Percentiles rank a stretch among this genome's conserved stretches.
Evolutionary conservation across 1,284 basidiomycete species (phyloP).

Genomic region (Fomitopsis pinicola): DNA sequence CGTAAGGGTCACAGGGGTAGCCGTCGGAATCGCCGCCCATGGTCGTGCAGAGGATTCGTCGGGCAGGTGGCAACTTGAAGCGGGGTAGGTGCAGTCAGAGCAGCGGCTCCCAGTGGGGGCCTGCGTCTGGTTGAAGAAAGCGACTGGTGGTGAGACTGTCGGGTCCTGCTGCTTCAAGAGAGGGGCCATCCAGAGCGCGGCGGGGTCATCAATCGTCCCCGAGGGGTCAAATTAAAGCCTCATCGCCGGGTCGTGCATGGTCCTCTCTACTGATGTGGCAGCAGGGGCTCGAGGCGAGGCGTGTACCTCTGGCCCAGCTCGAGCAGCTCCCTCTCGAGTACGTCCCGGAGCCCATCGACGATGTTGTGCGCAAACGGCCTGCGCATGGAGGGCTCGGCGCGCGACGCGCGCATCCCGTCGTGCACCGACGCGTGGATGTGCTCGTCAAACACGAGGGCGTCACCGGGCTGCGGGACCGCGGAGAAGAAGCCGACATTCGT

Average conservation of each 20-base stretch:
- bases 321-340: slow-evolving; percentile 39
- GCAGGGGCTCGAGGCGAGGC: too few species aligned
- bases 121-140: too few species aligned
- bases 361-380: slow-evolving; percentile 76
- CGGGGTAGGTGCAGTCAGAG: not conserved
- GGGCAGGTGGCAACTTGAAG: not conserved
- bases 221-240: too few species aligned
- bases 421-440: slow-evolving; percentile 92
- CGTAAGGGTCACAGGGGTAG: slow-evolving; percentile 24
- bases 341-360: slow-evolving; percentile 40
- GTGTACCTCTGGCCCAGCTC: too few species aligned
- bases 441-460: slow-evolving; percentile 83
- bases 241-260: too few species aligned
- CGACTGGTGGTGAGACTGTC: too few species aligned
- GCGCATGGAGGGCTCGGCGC: slow-evolving; percentile 37
- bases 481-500: slow-evolving; percentile 91
- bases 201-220: too few species aligned
- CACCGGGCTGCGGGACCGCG: slow-evolving; percentile 74
- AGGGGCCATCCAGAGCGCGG: too few species aligned
- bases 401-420: slow-evolving; percentile 79
- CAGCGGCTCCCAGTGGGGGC: not conserved
- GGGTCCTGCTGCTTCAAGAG: too few species aligned
- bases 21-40: slow-evolving; percentile 31
- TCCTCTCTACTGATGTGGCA: too few species aligned
- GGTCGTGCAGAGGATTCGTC: not conserved